Base-by-base conservation (phyloP, 768 basidiomycete species). In the Lentinula lateritia region DNA sequence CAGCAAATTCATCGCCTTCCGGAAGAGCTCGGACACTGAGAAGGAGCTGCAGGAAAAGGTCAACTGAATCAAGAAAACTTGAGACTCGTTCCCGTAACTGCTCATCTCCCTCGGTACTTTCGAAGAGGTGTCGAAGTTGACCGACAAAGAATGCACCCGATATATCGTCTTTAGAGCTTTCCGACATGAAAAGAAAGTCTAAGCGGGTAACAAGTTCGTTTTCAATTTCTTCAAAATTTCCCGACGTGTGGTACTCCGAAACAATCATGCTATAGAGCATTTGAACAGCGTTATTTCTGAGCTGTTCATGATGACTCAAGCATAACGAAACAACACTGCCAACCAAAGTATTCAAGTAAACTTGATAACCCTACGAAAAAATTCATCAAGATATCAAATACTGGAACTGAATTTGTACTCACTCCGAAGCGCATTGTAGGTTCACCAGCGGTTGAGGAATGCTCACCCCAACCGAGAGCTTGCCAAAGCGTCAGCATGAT, bases 231-330 rank as follows among this genome's bases (percentile, higher is more conserved):
- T 89, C 88, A 69, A 98, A 97, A 70, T 92, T 86, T 28, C 85
- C 87, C 12, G 86, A 86, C 62, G 90, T 87, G 61, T 93, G 86
- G 72, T 91, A 95, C 71, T 96, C 92, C 2, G 92, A 89, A 52
- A 95, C 85, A 63, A 98, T 94, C 94, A 98, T 97, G 68, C 89
- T 92, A 74, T 90, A 96, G 20, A 98, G 82, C 61, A 98, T 95
- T 66, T 92, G 87, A 20, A 96, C 93, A 0, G 94, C 95, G 65
- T 90, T 91, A 69, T 83, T 92, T 65, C 95, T 85, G 43, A 97
- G 81, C 68, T 89, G 87, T 69, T 98, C 96, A 69, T 98, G 95
- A 67, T 95, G 93, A 64, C 95, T 97, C 58, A 98, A 78, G 71
- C 96, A 98, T 15, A 98, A 78, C 65, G 93, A 90, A 60, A 98